Conservation (phyloP, 768 basidiomycete species). For the Candolleomyces aberdarensis region DNA sequence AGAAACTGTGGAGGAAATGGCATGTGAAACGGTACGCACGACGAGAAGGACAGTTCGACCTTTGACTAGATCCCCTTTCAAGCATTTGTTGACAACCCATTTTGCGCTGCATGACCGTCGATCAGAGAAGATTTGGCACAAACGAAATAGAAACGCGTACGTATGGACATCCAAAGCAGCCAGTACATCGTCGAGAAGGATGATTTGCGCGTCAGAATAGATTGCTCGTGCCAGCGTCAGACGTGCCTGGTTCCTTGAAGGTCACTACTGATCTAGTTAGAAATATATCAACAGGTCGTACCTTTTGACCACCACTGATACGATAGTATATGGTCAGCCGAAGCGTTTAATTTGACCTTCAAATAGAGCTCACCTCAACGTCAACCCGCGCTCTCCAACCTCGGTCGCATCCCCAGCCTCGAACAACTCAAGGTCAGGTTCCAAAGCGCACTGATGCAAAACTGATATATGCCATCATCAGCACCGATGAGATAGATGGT, state of each 20-base stretch:
- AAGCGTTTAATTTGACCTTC: not conserved
- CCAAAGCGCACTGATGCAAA: conserved; percentile 71
- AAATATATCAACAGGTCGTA: not conserved
- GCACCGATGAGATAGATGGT: not conserved
- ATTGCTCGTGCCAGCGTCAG: conserved; percentile 45
- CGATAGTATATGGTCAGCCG: not conserved
- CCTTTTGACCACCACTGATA: conserved; percentile 43
- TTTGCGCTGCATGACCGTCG: conserved; percentile 58
- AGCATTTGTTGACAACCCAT: conserved; percentile 76
- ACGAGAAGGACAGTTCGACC: conserved; percentile 87
- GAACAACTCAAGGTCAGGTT: conserved; percentile 67
- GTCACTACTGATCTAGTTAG: not conserved
- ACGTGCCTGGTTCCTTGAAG: conserved; percentile 20
- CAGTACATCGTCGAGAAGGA: conserved; percentile 73
- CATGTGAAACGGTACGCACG: conserved; percentile 27
- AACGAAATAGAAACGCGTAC: conserved; percentile 14
- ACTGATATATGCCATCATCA: conserved; percentile 27
- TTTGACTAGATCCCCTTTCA: conserved; percentile 75
- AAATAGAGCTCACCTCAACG: conserved; percentile 29
- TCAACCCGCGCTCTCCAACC: conserved; percentile 70
- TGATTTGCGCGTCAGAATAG: conserved; percentile 52
- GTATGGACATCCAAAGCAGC: conserved; percentile 53
- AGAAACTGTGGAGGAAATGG: not conserved
- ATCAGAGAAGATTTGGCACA: not conserved
- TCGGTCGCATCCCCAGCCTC: conserved; percentile 67